Evolutionary conservation across 169 alveolate genomes (phyloP), one percentile per base, ranked within the genome.

Genomic region (Eimeria necatrix): DNA sequence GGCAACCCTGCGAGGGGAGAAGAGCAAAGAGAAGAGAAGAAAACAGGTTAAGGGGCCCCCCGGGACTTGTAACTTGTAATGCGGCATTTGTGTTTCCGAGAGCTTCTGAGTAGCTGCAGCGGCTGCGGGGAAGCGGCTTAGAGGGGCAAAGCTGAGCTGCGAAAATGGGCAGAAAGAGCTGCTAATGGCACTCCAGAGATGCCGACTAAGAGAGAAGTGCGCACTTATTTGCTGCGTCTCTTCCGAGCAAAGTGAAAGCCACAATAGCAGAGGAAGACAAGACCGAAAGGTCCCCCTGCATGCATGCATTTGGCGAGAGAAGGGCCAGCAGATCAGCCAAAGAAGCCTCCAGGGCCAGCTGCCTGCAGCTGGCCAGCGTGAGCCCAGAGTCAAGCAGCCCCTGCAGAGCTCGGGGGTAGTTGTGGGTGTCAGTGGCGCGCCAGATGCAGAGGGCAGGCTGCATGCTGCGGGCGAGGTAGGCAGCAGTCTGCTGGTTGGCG

Each of bases 381-480:
- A 84, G 60, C 22, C 92, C 92, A 20, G 92, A 84, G 78, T 59
- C 80, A 26, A 84, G 32, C 53, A 84, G 80, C 2, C 59, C 24
- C 51, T 84, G 92, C 22, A 84, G 7, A 46, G 74, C 22, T 8
- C 59, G 59, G 14, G 78, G 53, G 60, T 32, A 84, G 8, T 2
- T 56, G 4, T 84, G 41, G 10, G 60, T 26, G 48, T 84, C 92
- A 7, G 64, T 48, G 26, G 80, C 80, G 9, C 80, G 92, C 80
- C 92, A 84, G 26, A 84, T 84, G 59, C 92, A 84, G 41, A 84
- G 4, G 56, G 68, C 92, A 8, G 92, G 92, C 48, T 84, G 61
- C 92, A 84, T 84, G 18, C 60, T 59, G 6, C 26, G 74, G 2
- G 32, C n/a, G 46, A 84, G 92, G 78, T 16, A 84, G n/a, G 92